phyloP scores from a whole-genome alignment of 176 grass and related monocot genomes.

The Dactylis glomerata region DNA sequence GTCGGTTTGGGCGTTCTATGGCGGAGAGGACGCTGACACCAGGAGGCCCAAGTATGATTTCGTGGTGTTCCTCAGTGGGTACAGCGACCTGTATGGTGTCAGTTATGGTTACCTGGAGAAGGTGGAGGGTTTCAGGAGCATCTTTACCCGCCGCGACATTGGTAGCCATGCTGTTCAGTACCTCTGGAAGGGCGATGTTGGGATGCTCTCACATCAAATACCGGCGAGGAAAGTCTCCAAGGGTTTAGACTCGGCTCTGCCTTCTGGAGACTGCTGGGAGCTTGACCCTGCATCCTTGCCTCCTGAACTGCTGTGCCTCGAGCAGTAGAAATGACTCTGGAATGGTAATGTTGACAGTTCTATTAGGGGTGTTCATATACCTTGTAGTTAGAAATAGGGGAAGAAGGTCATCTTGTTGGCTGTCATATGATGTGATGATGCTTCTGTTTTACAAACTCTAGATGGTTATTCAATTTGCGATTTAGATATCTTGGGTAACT shows the following conservation, averaged over 20 bases:
- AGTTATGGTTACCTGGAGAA: slow-evolving; percentile 86
- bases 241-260: slow-evolving; percentile 37
- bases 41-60: slow-evolving; percentile 53
- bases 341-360: neutral
- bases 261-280: slow-evolving; percentile 71
- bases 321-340: neutral
- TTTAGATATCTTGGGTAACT: neutral
- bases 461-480: slow-evolving; percentile 17
- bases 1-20: slow-evolving; percentile 75
- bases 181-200: slow-evolving; percentile 47
- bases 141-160: slow-evolving; percentile 58
- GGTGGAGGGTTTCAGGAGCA: slow-evolving; percentile 71
- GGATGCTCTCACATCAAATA: slow-evolving; percentile 66
- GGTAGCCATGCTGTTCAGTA: slow-evolving; percentile 55
- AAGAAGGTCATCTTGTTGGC: slow-evolving; percentile 9
- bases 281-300: slow-evolving; percentile 88
- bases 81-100: slow-evolving; percentile 50
- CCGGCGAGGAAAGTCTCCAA: slow-evolving; percentile 56
- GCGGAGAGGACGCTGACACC: neutral
- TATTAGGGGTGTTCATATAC: slow-evolving; percentile 24
- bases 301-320: slow-evolving; percentile 41
- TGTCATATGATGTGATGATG: neutral
- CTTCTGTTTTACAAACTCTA: neutral
- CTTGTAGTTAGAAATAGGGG: neutral
- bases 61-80: slow-evolving; percentile 68